phyloP scores from a whole-genome alignment of 108 stramenopile genomes.

The Epithemia pelagica region DNA sequence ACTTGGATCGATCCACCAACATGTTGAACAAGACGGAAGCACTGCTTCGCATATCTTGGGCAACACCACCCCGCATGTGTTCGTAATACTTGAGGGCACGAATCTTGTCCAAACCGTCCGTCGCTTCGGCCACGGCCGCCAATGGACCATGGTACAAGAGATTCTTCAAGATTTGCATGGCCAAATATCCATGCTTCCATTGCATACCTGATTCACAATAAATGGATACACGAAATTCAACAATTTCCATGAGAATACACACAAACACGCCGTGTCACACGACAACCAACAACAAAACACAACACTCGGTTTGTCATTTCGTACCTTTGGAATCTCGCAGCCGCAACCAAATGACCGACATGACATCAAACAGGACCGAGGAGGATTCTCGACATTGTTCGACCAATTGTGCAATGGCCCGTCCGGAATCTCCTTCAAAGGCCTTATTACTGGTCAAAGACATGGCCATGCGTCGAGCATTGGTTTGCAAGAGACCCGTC shows the following conservation, averaged over 20 bases:
- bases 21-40: slow-evolving; percentile 65
- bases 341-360: slow-evolving; percentile 82
- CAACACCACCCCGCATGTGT: slow-evolving; percentile 44
- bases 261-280: no score
- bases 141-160: slow-evolving; percentile 77
- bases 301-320: no score
- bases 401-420: slow-evolving; percentile 52
- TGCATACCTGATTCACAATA: slow-evolving; percentile 32
- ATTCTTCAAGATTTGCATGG: slow-evolving; percentile 66
- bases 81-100: slow-evolving; percentile 64
- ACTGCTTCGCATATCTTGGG: slow-evolving; percentile 49
- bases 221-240: background rate
- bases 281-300: no score
- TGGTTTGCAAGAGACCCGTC: slow-evolving; percentile 35
- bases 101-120: slow-evolving; percentile 77
- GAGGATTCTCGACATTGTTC: slow-evolving; percentile 63
- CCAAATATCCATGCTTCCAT: slow-evolving; percentile 61
- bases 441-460: slow-evolving; percentile 64
- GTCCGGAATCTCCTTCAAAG: slow-evolving; percentile 59
- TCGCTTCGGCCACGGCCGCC: slow-evolving; percentile 69
- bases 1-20: slow-evolving; percentile 53
- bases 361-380: slow-evolving; percentile 59
- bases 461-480: slow-evolving; percentile 55
- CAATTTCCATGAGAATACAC: background rate
- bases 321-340: slow-evolving; percentile 52